Base-by-base conservation (phyloP, 2,329 filamentous ascomycete species). In the Aspergillus versicolor region DNA sequence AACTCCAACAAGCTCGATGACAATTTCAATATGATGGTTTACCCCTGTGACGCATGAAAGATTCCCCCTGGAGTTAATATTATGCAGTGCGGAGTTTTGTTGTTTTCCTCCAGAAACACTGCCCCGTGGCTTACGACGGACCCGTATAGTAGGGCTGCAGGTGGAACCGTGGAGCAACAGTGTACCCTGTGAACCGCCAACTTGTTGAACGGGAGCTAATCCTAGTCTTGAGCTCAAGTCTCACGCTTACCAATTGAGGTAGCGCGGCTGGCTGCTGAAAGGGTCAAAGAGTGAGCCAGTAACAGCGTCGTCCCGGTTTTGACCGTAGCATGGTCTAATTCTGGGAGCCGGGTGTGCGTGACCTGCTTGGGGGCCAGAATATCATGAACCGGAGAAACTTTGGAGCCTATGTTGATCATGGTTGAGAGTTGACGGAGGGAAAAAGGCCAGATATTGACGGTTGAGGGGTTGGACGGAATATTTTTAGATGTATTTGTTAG, bases 221-320 rank as follows among this genome's bases (percentile, higher is more conserved):
- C 71, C 72, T 72, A 74, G 64, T 69, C 67, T 71, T 72, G 70
- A 70, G 73, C 71, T 73, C 77, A 80, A 79, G 75, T 75, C 77
- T 77, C 77, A 79, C 72, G 74, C 73, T 75, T 79, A 76, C 70
- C 77, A 75, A 79, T 79, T 79, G 77, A 79, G 77, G 76, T 79
- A 79, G 73, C 75, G 76, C 71, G 71, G 77, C 77, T 60, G 56
- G 4, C 44, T 37, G 40, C 24, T 37, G 50, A 38, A 52, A 22
- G 24, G 5, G 40, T 5, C 17, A 42, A 21, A 42, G 40, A 42
- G 45, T 34, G 24, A 30, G 30, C 8, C 15, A 21, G 13, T 5
- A 22, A 19, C 13, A 9, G 22, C 30, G 8, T 30, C 8, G 1
- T 30, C 8, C 27, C 27, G 27, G 34, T 13, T n/a, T 37, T 37